A percentile compares a stretch with the other conserved stretches of the same genome.
These are phyloP conservation scores for Setomelanomma holmii DNA, from an alignment of 2,329 filamentous ascomycete genomes.

Conservation along the genomic window DNA sequence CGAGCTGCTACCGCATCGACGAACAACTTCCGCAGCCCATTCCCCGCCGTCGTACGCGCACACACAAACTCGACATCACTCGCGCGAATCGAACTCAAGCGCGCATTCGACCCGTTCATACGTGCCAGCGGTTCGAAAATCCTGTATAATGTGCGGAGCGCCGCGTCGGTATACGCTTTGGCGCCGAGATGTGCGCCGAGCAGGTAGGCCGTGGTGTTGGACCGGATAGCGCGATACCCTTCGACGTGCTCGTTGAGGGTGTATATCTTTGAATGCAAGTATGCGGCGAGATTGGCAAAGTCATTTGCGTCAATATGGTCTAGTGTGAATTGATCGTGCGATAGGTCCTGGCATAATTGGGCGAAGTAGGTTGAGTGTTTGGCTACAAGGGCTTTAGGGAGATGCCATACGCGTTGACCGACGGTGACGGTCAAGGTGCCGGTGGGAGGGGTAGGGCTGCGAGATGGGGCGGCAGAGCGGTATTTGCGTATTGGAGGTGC, in stretches of 20 bases:
- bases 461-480: not conserved
- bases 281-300: constrained; percentile 28
- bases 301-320: constrained; percentile 1
- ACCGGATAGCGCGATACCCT: constrained; percentile 11
- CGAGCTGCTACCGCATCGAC: not conserved
- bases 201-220: constrained; percentile 10
- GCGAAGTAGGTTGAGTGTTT: constrained; percentile 13
- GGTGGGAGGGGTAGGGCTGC: not conserved
- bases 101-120: not conserved
- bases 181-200: constrained; percentile 18
- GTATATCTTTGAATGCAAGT: constrained; percentile 26
- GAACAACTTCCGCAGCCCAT: not conserved
- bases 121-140: not conserved
- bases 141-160: not conserved
- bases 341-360: not conserved
- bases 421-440: constrained; percentile 13
- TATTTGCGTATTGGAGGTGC: not conserved
- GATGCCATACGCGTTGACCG: constrained; percentile 15
- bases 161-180: constrained; percentile 10
- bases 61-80: not conserved
- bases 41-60: not conserved
- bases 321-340: not conserved
- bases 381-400: constrained; percentile 11
- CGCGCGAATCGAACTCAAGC: not conserved
- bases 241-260: constrained; percentile 12